Conservation (phyloP, 1,284 basidiomycete genomes). For the Malassezia nana region DNA sequence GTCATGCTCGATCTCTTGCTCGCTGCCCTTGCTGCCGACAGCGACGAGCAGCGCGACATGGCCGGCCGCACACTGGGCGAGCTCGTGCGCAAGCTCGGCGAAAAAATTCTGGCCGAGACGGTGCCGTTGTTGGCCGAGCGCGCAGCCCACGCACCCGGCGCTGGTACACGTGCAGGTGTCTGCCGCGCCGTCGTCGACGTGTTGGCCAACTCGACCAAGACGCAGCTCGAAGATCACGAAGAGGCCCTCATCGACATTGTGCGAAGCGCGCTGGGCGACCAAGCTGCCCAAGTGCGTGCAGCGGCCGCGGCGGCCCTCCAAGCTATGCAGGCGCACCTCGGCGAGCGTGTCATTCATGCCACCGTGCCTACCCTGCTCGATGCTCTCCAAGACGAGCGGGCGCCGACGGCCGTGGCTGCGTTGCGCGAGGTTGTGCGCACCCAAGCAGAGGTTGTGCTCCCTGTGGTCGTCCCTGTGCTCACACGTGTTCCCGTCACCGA, state of each 20-base stretch:
- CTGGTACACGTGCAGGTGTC: conserved; percentile 73
- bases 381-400: conserved; percentile 56
- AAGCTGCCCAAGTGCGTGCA: conserved; percentile 71
- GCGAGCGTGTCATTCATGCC: conserved; percentile 83
- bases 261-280: conserved; percentile 75
- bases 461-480: conserved; percentile 88
- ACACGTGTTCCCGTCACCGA: conserved; percentile 80
- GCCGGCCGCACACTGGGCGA: conserved; percentile 53
- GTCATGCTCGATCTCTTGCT: conserved; percentile 59
- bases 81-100: conserved; percentile 89
- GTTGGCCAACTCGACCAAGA: conserved; percentile 74
- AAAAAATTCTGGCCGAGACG: conserved; percentile 76
- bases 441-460: conserved; percentile 68
- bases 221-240: conserved; percentile 80
- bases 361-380: conserved; percentile 90
- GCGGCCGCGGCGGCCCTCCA: conserved; percentile 93
- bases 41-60: conserved; percentile 83
- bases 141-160: conserved; percentile 57
- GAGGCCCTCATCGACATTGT: conserved; percentile 69
- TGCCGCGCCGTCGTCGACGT: conserved; percentile 79
- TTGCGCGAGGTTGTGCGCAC: conserved; percentile 65
- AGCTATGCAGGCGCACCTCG: conserved; percentile 76
- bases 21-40: conserved; percentile 63
- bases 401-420: conserved; percentile 81
- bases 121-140: conserved; percentile 66